phyloP scores from a whole-genome alignment of 148 eudicot genomes.

The Suaeda aralocaspica region DNA sequence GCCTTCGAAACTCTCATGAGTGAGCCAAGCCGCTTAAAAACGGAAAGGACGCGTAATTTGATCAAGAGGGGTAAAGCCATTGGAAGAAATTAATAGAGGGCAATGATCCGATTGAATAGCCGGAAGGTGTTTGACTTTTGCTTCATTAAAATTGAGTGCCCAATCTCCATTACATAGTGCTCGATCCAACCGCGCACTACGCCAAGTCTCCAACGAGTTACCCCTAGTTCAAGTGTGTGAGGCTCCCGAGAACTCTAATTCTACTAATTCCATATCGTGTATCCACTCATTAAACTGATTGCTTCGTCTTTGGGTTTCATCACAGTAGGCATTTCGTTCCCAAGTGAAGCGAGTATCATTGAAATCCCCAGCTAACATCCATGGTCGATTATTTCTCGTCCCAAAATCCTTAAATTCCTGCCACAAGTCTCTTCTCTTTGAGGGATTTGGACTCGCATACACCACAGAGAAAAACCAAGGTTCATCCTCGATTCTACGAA shows the following conservation, averaged over 20 bases:
- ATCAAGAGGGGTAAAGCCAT: background rate
- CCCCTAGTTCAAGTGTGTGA: background rate
- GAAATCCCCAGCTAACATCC: background rate
- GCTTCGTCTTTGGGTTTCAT: background rate
- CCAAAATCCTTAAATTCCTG: no score
- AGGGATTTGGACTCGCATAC: no score
- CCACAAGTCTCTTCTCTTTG: no score
- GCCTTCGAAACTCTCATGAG: background rate
- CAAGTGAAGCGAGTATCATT: background rate
- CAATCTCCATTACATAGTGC: background rate
- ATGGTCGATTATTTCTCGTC: conserved; percentile 14
- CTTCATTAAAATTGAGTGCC: background rate
- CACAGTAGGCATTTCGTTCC: background rate
- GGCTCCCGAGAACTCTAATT: background rate
- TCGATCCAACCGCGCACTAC: background rate
- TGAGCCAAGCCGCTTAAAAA: background rate
- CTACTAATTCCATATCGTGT: background rate
- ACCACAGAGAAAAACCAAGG: no score
- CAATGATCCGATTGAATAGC: background rate
- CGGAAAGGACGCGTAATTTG: background rate
- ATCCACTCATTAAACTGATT: background rate
- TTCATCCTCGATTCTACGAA: no score
- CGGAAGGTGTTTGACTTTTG: background rate
- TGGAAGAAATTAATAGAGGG: background rate
- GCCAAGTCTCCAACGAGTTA: conserved; percentile 2